Conservation (phyloP, 495 filamentous ascomycete genomes). For the Xylaria flabelliformis region DNA sequence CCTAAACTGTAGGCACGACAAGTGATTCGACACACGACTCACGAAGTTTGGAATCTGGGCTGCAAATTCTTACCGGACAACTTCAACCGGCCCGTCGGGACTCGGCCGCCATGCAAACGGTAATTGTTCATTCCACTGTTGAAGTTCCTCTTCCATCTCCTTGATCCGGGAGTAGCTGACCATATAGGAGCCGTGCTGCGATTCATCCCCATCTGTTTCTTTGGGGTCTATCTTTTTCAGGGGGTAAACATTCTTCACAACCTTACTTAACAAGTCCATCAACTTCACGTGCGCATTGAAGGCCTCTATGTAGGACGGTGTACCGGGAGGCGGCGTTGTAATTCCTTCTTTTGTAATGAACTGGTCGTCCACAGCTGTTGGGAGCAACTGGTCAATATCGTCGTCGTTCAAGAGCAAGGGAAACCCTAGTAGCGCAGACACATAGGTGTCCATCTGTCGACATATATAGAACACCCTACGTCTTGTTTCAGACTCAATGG, state of each 20-base stretch:
- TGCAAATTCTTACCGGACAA: slow-evolving; percentile 68
- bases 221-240: slow-evolving; percentile 74
- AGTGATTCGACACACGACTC: not conserved
- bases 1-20: not conserved
- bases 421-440: slow-evolving; percentile 85
- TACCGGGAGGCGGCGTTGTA: slow-evolving; percentile 73
- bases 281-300: slow-evolving; percentile 85
- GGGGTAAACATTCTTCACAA: slow-evolving; percentile 89
- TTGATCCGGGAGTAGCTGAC: slow-evolving; percentile 88
- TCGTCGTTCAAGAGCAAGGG: slow-evolving; percentile 84
- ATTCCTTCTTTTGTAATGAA: slow-evolving; percentile 84
- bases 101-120: slow-evolving; percentile 77
- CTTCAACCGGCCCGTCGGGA: slow-evolving; percentile 71
- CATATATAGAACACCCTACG: slow-evolving; percentile 90
- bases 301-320: slow-evolving; percentile 76
- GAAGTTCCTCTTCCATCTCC: slow-evolving; percentile 87
- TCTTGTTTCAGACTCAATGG: slow-evolving; percentile 82
- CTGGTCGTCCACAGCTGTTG: slow-evolving; percentile 86
- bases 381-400: slow-evolving; percentile 90
- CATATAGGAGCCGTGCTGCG: slow-evolving; percentile 64
- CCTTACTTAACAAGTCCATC: slow-evolving; percentile 79
- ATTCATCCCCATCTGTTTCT: slow-evolving; percentile 46
- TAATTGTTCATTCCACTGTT: slow-evolving; percentile 81
- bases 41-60: not conserved
- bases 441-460: slow-evolving; percentile 92